phyloP scores from a whole-genome alignment of 1,139 yeast genomes.

The Geotrichum citri-aurantii region DNA sequence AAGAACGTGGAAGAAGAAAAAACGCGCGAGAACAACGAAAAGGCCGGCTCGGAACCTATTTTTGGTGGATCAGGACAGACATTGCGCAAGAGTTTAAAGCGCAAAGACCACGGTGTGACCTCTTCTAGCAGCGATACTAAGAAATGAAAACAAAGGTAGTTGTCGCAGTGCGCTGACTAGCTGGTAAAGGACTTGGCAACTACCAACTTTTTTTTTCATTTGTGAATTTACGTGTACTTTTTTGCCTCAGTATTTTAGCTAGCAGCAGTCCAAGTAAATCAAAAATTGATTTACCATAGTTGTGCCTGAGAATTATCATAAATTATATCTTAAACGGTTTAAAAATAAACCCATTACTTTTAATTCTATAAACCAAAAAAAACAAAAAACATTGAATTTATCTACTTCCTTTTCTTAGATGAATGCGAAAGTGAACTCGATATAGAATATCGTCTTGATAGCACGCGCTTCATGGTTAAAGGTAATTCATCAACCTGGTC shows the following conservation, averaged over 20 bases:
- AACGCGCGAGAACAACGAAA: constrained; percentile 34
- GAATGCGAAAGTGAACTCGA: neutral
- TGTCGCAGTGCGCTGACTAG: neutral
- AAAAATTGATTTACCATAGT: no score
- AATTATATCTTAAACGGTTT: no score
- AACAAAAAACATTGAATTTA: neutral
- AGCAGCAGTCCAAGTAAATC: no score
- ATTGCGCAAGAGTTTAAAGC: constrained; percentile 57
- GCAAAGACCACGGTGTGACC: constrained; percentile 49
- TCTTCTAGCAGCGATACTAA: neutral
- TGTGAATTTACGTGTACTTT: neutral
- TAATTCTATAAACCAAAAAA: neutral
- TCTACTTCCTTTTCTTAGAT: neutral
- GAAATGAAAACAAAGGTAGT: neutral
- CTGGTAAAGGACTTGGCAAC: neutral
- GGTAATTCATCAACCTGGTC: constrained; percentile 26
- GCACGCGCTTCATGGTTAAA: constrained; percentile 20
- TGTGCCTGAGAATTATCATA: no score
- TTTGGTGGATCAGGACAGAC: constrained; percentile 22
- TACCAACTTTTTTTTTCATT: neutral
- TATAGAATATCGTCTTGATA: constrained; percentile 18
- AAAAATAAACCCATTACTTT: no score
- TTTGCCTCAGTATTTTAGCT: no score
- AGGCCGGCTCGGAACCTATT: constrained; percentile 16
- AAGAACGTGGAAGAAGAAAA: constrained; percentile 43